Conservation (phyloP, 2,329 filamentous ascomycete genomes). For the Lasiodiplodia theobromae region DNA sequence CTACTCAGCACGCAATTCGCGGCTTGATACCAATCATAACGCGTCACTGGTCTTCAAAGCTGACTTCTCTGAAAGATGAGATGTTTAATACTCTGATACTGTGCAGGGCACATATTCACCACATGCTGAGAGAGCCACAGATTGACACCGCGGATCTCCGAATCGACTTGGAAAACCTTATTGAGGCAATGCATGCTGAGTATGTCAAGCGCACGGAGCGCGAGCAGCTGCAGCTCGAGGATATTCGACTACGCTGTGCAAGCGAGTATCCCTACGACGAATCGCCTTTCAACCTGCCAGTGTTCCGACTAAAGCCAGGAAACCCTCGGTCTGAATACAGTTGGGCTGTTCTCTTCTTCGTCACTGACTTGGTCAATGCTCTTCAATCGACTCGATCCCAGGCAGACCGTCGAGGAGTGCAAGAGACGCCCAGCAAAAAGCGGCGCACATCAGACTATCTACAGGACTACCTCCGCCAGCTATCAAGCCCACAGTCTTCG, state of each 20-base stretch:
- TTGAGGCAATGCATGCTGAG: slow-evolving; percentile 76
- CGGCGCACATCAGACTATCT: slow-evolving; percentile 47
- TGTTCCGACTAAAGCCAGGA: slow-evolving; percentile 44
- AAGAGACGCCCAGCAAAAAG: slow-evolving; percentile 45
- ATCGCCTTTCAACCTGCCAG: slow-evolving; percentile 36
- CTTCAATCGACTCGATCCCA: slow-evolving; percentile 38
- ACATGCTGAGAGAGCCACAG: slow-evolving; percentile 42
- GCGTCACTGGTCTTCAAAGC: slow-evolving; percentile 79
- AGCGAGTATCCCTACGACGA: slow-evolving; percentile 41
- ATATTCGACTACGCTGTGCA: slow-evolving; percentile 59
- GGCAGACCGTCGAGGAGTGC: slow-evolving; percentile 31
- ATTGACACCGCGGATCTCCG: slow-evolving; percentile 41
- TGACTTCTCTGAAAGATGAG: slow-evolving; percentile 71
- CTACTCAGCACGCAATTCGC: slow-evolving; percentile 67
- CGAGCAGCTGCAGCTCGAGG: slow-evolving; percentile 78
- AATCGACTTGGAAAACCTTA: slow-evolving; percentile 67
- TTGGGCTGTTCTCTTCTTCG: slow-evolving; percentile 49
- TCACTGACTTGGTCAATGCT: slow-evolving; percentile 48
- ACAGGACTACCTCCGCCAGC: slow-evolving; percentile 50
- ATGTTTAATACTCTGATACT: slow-evolving; percentile 76
- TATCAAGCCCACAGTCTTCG: slow-evolving; percentile 42
- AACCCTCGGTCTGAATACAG: slow-evolving; percentile 39
- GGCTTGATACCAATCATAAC: slow-evolving; percentile 74
- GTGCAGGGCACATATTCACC: slow-evolving; percentile 54
- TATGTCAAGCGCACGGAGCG: slow-evolving; percentile 76